Evolutionary conservation across 345 rosid genomes (phyloP).

Genomic region (Carallia pectinifolia): DNA sequence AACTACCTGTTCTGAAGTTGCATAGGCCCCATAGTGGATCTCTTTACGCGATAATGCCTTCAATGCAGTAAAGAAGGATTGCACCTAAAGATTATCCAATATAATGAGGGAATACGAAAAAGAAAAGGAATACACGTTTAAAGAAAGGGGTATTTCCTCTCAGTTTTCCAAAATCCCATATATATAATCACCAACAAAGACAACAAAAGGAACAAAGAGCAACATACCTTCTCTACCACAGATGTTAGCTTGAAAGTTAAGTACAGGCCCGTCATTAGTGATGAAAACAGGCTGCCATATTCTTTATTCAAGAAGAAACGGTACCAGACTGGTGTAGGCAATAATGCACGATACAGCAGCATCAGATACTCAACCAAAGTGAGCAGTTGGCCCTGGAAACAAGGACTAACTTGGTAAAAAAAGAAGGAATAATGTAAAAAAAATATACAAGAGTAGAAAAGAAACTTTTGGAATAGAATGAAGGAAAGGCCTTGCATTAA

Average conservation of each 20-base stretch:
- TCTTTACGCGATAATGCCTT: conserved; percentile 51
- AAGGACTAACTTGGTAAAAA: conserved; percentile 9
- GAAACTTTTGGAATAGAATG: no score
- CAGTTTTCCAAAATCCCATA: neutral
- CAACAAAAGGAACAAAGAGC: neutral
- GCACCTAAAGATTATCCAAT: conserved; percentile 37
- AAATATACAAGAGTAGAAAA: neutral
- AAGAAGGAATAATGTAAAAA: neutral
- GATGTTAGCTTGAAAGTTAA: conserved; percentile 85
- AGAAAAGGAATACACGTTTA: neutral
- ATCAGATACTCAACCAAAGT: conserved; percentile 70
- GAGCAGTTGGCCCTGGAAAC: conserved; percentile 67
- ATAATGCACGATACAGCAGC: conserved; percentile 69
- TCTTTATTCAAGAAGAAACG: conserved; percentile 86
- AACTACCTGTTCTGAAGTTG: conserved; percentile 56
- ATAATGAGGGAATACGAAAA: neutral
- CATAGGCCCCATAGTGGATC: conserved; percentile 56
- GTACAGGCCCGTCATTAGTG: conserved; percentile 73
- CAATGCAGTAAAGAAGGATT: conserved; percentile 46
- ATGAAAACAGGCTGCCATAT: conserved; percentile 83
- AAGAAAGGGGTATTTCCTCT: neutral
- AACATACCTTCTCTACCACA: conserved; percentile 65
- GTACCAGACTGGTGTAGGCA: conserved; percentile 91
- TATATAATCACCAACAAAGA: neutral
- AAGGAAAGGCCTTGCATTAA: no score